Base-by-base conservation (phyloP, 1,139 yeast genomes). In the Blastobotrys raffinosifermentans region DNA sequence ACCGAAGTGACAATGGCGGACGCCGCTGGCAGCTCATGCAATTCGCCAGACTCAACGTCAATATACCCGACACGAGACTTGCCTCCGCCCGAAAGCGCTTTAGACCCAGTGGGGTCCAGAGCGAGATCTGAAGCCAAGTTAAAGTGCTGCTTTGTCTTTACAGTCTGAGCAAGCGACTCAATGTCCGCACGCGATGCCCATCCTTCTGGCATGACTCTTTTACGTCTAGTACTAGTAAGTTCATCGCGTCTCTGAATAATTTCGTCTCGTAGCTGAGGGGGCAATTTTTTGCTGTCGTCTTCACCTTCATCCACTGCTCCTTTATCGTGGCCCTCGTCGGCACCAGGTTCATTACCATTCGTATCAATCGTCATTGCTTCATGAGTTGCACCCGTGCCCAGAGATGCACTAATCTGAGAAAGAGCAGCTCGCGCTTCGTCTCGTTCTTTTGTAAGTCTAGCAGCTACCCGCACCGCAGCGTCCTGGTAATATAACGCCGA, bases 401-500 rank as follows among this genome's bases (percentile, higher is more conserved):
- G 35, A 30, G 51, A 47, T 4, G 57, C 51, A 13, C 53, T 41
- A 10, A 72, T 58, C 41, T 75, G 66, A 36, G 72, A 71, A 43
- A 84, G 63, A 1, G 85, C 84, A 4, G 55, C 57, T 37, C 69
- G 67, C 1, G 85, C 81, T 38, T 80, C 89, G 49, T 86, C 94
- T 31, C 93, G 62, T 51, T 86, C 95, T 40, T 69, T 69, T 7
- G 80, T 67, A 1, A 87, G 77, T 30, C 72, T 70, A 0, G 94
- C 79, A 0, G 93, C 94, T 2, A 89, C 96, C 39, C 87, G 67
- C 2, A 83, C 77, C 1, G 96, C 94, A 0, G 97, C 96, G 57
- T 89, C 97, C 48, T 82, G 83, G 49, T 80, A 83, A 53, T 86
- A 87, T 27, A 87, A 63, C 0, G 94, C 80, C 3, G 82, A 63